Base-by-base conservation (phyloP, 352 stramenopile genomes). In the Phytophthora parvispora region DNA sequence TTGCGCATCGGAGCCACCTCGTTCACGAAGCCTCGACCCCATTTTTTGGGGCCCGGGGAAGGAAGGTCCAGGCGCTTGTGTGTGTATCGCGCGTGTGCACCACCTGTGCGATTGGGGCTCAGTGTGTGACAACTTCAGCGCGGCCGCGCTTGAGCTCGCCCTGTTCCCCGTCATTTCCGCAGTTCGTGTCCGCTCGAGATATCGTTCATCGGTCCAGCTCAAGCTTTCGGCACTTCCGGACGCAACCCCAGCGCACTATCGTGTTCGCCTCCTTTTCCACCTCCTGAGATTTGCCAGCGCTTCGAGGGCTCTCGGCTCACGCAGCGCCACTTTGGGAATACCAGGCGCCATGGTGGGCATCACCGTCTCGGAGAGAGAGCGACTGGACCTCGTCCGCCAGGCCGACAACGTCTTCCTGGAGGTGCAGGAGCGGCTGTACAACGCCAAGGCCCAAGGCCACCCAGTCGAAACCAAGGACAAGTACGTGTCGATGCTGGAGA, bases 401-500 rank as follows among this genome's bases (percentile, higher is more conserved):
- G 75, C 72, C 13, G 66, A 86, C 54, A 45, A 61, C 50, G 66
- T 81, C 45, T 90, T 87, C 70, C 56, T 80, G 16, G 75, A 86
- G 60, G 67, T 77, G 25, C 75, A 87, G 27, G 56, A 67, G 53
- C 69, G 75, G 1, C 67, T 88, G 12, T 79, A 84, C 27, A 65
- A 73, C 62, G 49, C 65, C 51, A 69, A 83, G 49, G 45, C 27
- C 15, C 43, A 50, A 32, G 28, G 57, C 16, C n/a, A 50, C 7
- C 34, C 32, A 2, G n/a, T 59, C 15, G 64, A 74, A 12, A 24
- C 48, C 22, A 78, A 76, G 43, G 67, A 78, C 55, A 82, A 81
- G 55, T 76, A 71, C 60, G 57, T 91, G 32, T 84, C 85, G 48
- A 70, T 83, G 28, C 71, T 91, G 25, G 84, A 90, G 52, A 75